Base-by-base conservation (phyloP, 768 basidiomycete genomes). In the Chiua virens region DNA sequence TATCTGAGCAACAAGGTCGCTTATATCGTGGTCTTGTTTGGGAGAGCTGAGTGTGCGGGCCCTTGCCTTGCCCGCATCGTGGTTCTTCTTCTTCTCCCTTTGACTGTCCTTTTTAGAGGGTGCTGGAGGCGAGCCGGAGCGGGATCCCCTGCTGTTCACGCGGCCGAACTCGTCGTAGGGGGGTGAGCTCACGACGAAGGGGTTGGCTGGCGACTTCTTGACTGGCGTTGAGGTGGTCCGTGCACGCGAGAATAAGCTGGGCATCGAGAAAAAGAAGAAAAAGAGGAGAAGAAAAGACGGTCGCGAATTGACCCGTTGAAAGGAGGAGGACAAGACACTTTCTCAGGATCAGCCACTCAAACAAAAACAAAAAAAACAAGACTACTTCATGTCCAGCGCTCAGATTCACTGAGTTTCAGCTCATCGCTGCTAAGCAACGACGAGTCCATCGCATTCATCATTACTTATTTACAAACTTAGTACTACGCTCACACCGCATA, bases 221-320 rank as follows among this genome's bases (percentile, higher is more conserved):
- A 69, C 66, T 34, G 81, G 72, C 3, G 79, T 79, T 20, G 86
- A 86, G 49, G 73, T 76, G 42, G 85, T 85, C 46, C 86, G 79
- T 55, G 82, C 66, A 59, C 86, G 81, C 66, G 86, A 86, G 71
- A 88, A 88, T 71, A 87, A 65, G 69, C 82, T 85, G 74, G 80
- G 85, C 86, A 88, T 87, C 72, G 77, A 68, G 62, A 56, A 50
- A 48, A 47, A 40, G 20, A 27, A 38, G 27, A 34, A 49, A n/a
- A 40, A 21, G 18, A 42, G 34, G 34, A 28, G 43, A 39, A 37
- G 27, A 32, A 25, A 42, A 23, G 36, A 52, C 21, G 47, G 35
- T 35, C 42, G 60, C 47, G 52, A 49, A 10, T 43, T 32, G 21
- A 51, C 22, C 47, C 52, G 45, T 13, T 49, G 58, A 47, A 15